Base-by-base conservation (phyloP, 257 asterid genomes). In the Solanum megistacrolobum region DNA sequence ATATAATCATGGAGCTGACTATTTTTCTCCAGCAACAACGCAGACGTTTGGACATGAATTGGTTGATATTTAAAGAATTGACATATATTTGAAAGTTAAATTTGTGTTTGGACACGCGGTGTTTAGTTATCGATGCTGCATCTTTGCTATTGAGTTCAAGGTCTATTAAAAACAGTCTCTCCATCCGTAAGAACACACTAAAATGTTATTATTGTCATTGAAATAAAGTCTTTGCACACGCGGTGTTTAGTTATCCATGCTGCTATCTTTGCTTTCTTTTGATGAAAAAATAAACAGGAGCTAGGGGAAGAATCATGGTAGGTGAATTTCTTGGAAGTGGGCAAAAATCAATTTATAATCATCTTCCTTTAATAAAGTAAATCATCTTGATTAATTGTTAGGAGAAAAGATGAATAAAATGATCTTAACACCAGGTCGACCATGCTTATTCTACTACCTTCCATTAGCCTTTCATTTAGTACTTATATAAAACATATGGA, bases 181-280 rank as follows among this genome's bases (percentile, higher is more conserved):
- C 58, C 1, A 7, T 52, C 62, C 9, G 0, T 52, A 52, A 16
- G 62, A 52, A 62, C n/a, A 4, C 31, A 62, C 16, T 62, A 62
- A 11, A n/a, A 62, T 62, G 71, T 62, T 62, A 62, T 62, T 23
- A 4, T 62, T 62, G 14, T 62, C 7, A 12, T 62, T n/a, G 31
- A 62, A 72, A 34, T 73, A 21, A 74, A 74, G n/a, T 21, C 18
- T 35, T 10, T 35, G 52, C 1, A 36, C 10, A 36, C 31, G 29
- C 2, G 29, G 9, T 74, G 48, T 79, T 55, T 83, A 89, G 91
- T 88, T 89, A 91, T 90, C 89, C 86, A 90, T 76, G 36, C 87
- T 79, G 32, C 13, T 21, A 71, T 31, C 12, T 83, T 71, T 58
- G 68, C 83, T 38, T 79, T 13, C 34, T 68, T 29, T 62, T 46